Percentiles rank a stretch among this genome's conserved stretches.
Evolutionary conservation across 768 basidiomycete genomes (phyloP).

Genomic region (Mycena metata): DNA sequence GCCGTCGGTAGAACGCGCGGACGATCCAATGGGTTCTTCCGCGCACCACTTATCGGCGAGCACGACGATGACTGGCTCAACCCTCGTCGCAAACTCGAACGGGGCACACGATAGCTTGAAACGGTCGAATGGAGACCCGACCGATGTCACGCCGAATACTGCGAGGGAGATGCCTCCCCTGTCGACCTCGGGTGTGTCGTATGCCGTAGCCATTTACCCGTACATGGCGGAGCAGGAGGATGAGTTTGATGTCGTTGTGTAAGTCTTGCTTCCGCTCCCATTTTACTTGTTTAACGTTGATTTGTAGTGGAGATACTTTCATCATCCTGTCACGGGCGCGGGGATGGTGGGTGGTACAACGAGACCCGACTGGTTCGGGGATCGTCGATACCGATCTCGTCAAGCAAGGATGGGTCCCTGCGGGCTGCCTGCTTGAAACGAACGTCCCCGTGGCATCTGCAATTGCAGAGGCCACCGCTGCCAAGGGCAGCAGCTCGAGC

Average conservation of each 20-base stretch:
- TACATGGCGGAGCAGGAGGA: slow-evolving; percentile 99
- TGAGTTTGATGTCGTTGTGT: slow-evolving; percentile 98
- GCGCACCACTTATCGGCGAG: slow-evolving; percentile 53
- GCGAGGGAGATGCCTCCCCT: slow-evolving; percentile 60
- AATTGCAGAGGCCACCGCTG: slow-evolving; percentile 81
- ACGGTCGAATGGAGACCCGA: slow-evolving; percentile 32
- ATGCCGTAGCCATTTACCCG: slow-evolving; percentile 98
- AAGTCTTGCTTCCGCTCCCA: slow-evolving; percentile 50
- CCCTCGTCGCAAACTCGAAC: slow-evolving; percentile 44
- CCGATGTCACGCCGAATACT: slow-evolving; percentile 35
- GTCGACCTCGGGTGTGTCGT: slow-evolving; percentile 76
- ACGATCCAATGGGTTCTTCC: slow-evolving; percentile 56
- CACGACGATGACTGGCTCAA: slow-evolving; percentile 48
- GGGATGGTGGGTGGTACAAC: slow-evolving; percentile 99
- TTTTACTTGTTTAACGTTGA: slow-evolving; percentile 20
- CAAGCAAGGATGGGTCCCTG: slow-evolving; percentile 97
- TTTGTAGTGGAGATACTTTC: slow-evolving; percentile 87
- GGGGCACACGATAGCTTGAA: slow-evolving; percentile 45
- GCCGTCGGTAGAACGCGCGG: slow-evolving; percentile 61
- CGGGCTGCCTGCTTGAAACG: slow-evolving; percentile 95
- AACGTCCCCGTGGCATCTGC: slow-evolving; percentile 91
- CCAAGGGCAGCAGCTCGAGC: slow-evolving; percentile 56
- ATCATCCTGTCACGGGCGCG: slow-evolving; percentile 94
- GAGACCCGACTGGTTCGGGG: slow-evolving; percentile 89
- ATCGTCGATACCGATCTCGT: slow-evolving; percentile 80